Evolutionary conservation across 2,329 filamentous ascomycete genomes (phyloP).

Genomic region (Thelonectria olida): DNA sequence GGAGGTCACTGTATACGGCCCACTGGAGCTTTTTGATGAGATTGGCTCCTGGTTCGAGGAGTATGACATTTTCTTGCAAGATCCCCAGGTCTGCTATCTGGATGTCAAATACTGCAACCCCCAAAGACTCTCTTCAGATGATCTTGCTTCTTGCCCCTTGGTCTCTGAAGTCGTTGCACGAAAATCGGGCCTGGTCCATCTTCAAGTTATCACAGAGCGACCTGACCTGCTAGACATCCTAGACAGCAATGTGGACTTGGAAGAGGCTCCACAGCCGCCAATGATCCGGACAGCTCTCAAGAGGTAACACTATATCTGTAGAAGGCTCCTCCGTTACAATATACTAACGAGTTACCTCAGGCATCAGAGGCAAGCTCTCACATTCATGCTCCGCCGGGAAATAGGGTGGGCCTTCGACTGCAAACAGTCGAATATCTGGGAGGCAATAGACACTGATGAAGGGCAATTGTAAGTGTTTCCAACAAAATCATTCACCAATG

Average conservation of each 20-base stretch:
- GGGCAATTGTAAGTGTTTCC: neutral
- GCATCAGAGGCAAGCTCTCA: slow-evolving; percentile 8
- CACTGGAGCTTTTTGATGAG: neutral
- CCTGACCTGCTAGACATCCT: neutral
- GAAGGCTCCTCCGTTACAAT: too few relatives aligned
- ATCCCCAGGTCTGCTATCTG: neutral
- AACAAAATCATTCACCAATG: too few relatives aligned
- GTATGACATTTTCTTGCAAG: neutral
- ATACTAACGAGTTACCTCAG: neutral
- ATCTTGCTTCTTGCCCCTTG: neutral
- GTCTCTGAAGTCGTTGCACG: neutral
- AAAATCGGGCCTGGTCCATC: too few relatives aligned
- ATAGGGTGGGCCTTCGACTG: neutral
- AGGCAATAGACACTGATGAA: neutral
- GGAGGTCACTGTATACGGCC: neutral
- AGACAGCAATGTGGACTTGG: neutral
- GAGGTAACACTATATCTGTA: too few relatives aligned
- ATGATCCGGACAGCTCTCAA: neutral
- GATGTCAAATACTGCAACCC: neutral
- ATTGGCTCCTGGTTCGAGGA: neutral
- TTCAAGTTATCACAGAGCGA: too few relatives aligned
- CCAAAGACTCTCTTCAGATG: neutral
- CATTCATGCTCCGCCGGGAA: slow-evolving; percentile 6
- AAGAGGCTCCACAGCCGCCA: neutral
- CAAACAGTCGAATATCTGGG: neutral